These are phyloP conservation scores for Xylaria digitata DNA, from an alignment of 2,329 filamentous ascomycete species.

Conservation along the genomic window DNA sequence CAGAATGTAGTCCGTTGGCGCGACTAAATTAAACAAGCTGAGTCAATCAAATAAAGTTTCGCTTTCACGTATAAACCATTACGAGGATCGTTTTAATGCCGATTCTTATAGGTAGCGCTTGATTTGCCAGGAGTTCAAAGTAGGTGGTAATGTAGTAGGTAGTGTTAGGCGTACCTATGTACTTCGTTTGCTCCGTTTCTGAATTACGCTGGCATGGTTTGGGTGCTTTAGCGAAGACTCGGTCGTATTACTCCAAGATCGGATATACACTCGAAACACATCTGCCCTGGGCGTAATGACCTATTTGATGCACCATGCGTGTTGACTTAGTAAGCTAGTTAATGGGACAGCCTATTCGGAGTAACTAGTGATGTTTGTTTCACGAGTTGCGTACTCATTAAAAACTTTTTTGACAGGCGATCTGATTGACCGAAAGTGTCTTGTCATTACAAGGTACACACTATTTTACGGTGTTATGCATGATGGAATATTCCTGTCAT, in stretches of 20 bases:
- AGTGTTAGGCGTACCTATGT: neutral
- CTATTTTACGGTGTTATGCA: neutral
- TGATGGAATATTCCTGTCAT: neutral
- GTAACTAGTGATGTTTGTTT: neutral
- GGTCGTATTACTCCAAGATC: slow-evolving; percentile 13
- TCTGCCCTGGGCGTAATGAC: neutral
- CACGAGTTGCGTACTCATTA: neutral
- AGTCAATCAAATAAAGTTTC: no score
- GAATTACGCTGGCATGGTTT: neutral
- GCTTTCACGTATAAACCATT: no score
- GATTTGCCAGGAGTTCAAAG: no score
- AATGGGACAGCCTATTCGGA: neutral
- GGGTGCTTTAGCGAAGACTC: slow-evolving; percentile 7
- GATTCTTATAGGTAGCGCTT: no score
- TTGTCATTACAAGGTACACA: neutral
- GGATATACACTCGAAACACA: slow-evolving; percentile 21
- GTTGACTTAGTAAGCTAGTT: slow-evolving; percentile 4
- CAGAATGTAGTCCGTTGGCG: no score
- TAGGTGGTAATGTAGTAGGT: neutral
- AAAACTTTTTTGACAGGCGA: neutral
- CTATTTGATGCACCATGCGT: slow-evolving; percentile 16
- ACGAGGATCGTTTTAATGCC: no score
- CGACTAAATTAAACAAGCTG: no score
- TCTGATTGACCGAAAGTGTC: neutral
- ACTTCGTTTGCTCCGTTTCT: neutral